Base-by-base conservation (phyloP, 2,329 filamentous ascomycete species). In the Colletotrichum sp. region DNA sequence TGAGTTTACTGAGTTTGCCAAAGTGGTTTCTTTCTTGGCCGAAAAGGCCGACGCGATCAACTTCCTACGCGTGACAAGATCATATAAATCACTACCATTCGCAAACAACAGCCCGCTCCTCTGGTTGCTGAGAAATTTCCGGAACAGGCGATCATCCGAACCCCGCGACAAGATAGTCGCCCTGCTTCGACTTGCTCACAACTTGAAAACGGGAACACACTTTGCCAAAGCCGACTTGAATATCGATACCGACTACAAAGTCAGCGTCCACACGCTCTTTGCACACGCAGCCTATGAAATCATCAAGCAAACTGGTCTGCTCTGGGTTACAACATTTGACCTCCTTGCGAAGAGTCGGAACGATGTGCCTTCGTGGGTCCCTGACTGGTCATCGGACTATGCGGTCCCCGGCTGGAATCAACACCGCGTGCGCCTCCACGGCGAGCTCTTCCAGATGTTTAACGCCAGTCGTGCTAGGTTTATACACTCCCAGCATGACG, bases 141-240 rank as follows among this genome's bases (percentile, higher is more conserved):
- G 72, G 22, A 15, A n/a, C 6, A 68, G 75, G 3, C 70, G 67
- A 22, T 74, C 77, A 3, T 75, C 77, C 1, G 77, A 79, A 16
- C 74, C 78, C 1, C 70, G 77, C 10, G 77, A 79, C 62, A 79
- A 77, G 28, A 67, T 78, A 1, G 75, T 74, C 34, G 78, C 76
- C 6, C 68, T 79, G 2, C 48, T 78, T 3, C 67, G 52, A 6
- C 57, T 79, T 26, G 68, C 67, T 13, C 22, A 65, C 13, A 30
- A 69, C n/a, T 16, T 75, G n/a, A 62, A 30, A 15, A 52, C 15
- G 8, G 18, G 32, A 8, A 18, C 9, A 12, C 7, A 57, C 6
- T 75, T 65, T 8, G 32, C 26, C 13, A 18, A 72, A 5, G 18
- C 18, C 12, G 15, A 59, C 9, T 9, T 63, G 4, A 12, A 15